phyloP scores from a whole-genome alignment of 257 asterid species.

The Lycium ferocissimum region DNA sequence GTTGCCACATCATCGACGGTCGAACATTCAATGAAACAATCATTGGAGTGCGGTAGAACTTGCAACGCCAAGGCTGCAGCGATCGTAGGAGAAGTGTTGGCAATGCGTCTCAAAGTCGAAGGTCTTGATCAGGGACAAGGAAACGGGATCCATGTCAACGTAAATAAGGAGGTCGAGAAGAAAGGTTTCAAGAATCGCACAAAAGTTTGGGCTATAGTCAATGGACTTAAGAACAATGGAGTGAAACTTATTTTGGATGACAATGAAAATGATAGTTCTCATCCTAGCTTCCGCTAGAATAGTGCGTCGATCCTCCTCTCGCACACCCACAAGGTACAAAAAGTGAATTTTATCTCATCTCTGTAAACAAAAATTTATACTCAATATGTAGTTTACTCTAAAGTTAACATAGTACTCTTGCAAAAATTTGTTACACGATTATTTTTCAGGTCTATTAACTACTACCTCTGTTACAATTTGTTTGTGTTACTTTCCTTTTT shows the following conservation, averaged over 20 bases:
- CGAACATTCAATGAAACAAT: constrained; percentile 68
- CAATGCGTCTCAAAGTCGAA: constrained; percentile 82
- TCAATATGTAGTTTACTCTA: background rate
- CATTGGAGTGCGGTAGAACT: constrained; percentile 78
- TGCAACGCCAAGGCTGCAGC: constrained; percentile 92
- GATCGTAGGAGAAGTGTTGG: constrained; percentile 86
- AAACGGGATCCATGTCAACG: constrained; percentile 69
- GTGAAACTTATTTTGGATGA: constrained; percentile 65
- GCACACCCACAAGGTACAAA: background rate
- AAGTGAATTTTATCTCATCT: background rate
- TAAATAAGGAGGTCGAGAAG: constrained; percentile 78
- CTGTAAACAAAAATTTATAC: background rate
- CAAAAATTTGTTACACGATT: background rate
- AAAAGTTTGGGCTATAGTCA: constrained; percentile 72
- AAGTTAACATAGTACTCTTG: no score
- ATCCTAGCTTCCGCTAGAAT: constrained; percentile 31
- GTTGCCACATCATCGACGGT: constrained; percentile 79
- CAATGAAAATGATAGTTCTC: constrained; percentile 38
- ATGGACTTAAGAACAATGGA: constrained; percentile 67
- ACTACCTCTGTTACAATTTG: no score
- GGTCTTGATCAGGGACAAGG: constrained; percentile 88
- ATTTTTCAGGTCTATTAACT: background rate
- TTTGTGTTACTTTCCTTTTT: no score
- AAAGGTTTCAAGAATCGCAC: constrained; percentile 76
- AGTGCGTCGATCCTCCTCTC: background rate